Conservation (phyloP, 768 basidiomycete genomes). For the Lactifluus pinguis region DNA sequence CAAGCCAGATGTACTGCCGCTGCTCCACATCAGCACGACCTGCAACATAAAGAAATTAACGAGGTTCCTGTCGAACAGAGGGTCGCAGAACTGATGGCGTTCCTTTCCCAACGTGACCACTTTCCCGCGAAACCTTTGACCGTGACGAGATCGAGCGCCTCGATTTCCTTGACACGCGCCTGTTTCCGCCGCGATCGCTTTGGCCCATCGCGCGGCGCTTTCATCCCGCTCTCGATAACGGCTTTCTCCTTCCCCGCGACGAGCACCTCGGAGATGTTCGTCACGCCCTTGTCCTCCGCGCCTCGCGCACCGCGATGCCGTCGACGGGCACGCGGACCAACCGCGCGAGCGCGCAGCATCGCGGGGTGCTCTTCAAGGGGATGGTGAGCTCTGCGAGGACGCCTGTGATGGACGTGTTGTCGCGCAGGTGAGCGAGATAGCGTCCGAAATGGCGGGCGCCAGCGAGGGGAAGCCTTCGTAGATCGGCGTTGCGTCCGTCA, state of each 20-base stretch:
- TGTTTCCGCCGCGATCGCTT: conserved; percentile 70
- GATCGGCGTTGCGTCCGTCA: conserved; percentile 70
- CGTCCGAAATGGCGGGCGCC: conserved; percentile 55
- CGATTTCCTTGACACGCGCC: conserved; percentile 73
- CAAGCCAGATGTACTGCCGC: conserved; percentile 67
- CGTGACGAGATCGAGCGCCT: conserved; percentile 74
- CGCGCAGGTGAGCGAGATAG: conserved; percentile 62
- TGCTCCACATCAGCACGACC: conserved; percentile 62
- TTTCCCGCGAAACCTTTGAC: conserved; percentile 62
- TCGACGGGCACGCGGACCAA: conserved; percentile 69
- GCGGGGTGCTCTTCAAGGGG: conserved; percentile 23
- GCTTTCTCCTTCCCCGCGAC: conserved; percentile 89
- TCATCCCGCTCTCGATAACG: conserved; percentile 77
- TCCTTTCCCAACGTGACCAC: conserved; percentile 76
- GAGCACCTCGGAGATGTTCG: conserved; percentile 83
- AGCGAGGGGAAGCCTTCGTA: conserved; percentile 61
- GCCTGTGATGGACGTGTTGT: conserved; percentile 55
- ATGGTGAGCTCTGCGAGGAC: conserved; percentile 46
- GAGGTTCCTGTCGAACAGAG: conserved; percentile 68
- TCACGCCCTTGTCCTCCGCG: conserved; percentile 79
- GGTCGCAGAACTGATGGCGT: conserved; percentile 85
- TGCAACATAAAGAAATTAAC: conserved; percentile 50
- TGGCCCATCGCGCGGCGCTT: conserved; percentile 64
- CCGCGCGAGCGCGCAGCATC: conserved; percentile 56
- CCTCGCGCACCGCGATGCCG: conserved; percentile 35